These are phyloP conservation scores for Ambrosia artemisiifolia DNA, from an alignment of 129 eudicot species.

Conservation along the genomic window DNA sequence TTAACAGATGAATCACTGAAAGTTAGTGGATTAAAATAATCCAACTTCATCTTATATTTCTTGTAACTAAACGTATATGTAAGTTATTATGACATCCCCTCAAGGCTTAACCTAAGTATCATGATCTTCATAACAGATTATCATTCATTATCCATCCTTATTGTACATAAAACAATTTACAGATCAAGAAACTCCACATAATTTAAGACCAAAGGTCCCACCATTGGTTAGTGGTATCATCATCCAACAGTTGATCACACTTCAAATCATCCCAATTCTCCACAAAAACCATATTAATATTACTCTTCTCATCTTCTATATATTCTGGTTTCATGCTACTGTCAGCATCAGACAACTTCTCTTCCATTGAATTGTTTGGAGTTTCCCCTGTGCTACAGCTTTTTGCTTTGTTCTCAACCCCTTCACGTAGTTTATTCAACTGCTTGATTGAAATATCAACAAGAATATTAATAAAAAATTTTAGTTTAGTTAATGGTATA, in stretches of 20 bases:
- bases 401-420: slow-evolving; percentile 21
- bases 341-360: slow-evolving; percentile 44
- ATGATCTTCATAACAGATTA: slow-evolving; percentile 1
- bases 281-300: slow-evolving; percentile 31
- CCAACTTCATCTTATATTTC: too few species aligned
- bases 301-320: slow-evolving; percentile 20
- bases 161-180: slow-evolving; percentile 23
- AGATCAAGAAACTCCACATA: neutral
- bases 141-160: slow-evolving; percentile 15
- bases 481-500: neutral
- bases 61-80: neutral
- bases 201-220: slow-evolving; percentile 68
- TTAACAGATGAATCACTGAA: too few species aligned
- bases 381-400: slow-evolving; percentile 10
- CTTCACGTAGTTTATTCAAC: slow-evolving; percentile 47
- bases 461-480: neutral
- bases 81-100: neutral
- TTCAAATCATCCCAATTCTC: slow-evolving; percentile 44
- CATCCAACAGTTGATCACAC: slow-evolving; percentile 33
- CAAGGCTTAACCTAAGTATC: neutral
- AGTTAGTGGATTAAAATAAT: too few species aligned
- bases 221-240: slow-evolving; percentile 41
- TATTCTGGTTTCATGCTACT: slow-evolving; percentile 38
- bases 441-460: neutral
- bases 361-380: slow-evolving; percentile 23